These are phyloP conservation scores for Neurospora sp. DNA, from an alignment of 2,329 filamentous ascomycete species.

Conservation along the genomic window DNA sequence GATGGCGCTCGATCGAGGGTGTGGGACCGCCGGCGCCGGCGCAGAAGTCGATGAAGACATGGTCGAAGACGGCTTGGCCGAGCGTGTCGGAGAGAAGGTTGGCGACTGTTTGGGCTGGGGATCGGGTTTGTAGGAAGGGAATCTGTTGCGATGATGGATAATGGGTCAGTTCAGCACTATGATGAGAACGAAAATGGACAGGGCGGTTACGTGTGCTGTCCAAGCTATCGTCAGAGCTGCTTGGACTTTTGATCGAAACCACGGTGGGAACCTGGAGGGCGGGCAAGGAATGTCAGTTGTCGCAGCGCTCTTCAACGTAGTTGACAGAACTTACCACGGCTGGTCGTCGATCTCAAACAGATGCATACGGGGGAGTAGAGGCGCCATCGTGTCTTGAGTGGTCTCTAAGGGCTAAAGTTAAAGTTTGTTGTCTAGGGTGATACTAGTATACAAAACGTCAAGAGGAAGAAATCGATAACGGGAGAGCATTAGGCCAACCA, in stretches of 20 bases:
- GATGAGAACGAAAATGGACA: neutral
- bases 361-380: slow-evolving; percentile 48
- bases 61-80: slow-evolving; percentile 34
- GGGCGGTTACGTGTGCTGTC: slow-evolving; percentile 38
- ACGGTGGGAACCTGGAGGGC: slow-evolving; percentile 49
- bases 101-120: slow-evolving; percentile 53
- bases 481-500: no score
- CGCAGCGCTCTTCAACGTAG: neutral
- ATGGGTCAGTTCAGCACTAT: neutral
- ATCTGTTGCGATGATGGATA: slow-evolving; percentile 5
- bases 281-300: neutral
- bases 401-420: no score
- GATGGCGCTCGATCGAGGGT: slow-evolving; percentile 48
- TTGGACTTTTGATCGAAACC: slow-evolving; percentile 56
- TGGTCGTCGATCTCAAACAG: slow-evolving; percentile 61
- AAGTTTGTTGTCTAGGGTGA: neutral
- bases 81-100: slow-evolving; percentile 43
- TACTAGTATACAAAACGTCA: neutral
- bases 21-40: slow-evolving; percentile 65
- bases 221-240: slow-evolving; percentile 54
- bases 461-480: neutral
- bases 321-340: slow-evolving; percentile 39
- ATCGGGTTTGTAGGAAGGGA: slow-evolving; percentile 45
- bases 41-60: slow-evolving; percentile 67
- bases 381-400: slow-evolving; percentile 28